Evolutionary conservation across 192 early-diverging fungal genomes (phyloP).

Genomic region (Coemansia sp.): DNA sequence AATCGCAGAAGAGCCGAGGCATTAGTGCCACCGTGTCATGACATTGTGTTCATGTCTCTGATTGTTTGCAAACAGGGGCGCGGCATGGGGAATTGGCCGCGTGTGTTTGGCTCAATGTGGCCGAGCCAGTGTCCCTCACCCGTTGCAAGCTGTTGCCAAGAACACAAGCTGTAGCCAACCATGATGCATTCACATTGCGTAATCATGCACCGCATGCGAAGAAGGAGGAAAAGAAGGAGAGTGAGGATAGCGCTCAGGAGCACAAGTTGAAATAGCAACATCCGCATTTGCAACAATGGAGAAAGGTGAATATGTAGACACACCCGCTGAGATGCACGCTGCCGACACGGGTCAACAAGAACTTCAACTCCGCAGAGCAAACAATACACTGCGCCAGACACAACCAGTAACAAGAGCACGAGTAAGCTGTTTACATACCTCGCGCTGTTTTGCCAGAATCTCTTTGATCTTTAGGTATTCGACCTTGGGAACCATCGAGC

Average conservation of each 20-base stretch:
- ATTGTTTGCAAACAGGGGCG: background rate
- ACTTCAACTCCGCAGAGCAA: background rate
- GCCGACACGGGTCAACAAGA: background rate
- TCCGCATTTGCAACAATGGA: background rate
- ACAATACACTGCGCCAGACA: background rate
- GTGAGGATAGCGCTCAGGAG: background rate
- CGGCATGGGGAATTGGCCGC: background rate
- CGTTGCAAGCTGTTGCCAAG: background rate
- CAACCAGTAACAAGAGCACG: background rate
- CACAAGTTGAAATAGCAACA: background rate
- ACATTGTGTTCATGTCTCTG: background rate
- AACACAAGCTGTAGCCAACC: background rate
- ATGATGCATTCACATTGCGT: background rate
- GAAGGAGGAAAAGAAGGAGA: background rate
- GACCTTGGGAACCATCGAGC: slow-evolving; percentile 87
- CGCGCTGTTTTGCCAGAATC: slow-evolving; percentile 71
- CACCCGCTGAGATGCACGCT: background rate
- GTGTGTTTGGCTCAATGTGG: background rate
- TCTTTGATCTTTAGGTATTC: slow-evolving; percentile 74
- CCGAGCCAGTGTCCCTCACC: background rate
- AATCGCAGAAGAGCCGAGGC: background rate
- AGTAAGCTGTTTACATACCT: slow-evolving; percentile 32
- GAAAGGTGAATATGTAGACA: background rate
- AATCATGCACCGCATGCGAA: background rate
- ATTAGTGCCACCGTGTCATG: slow-evolving; percentile 6